Evolutionary conservation across 1,139 yeast species (phyloP), one percentile per base, ranked within the genome.

Genomic region (Diutina mesorugosa): DNA sequence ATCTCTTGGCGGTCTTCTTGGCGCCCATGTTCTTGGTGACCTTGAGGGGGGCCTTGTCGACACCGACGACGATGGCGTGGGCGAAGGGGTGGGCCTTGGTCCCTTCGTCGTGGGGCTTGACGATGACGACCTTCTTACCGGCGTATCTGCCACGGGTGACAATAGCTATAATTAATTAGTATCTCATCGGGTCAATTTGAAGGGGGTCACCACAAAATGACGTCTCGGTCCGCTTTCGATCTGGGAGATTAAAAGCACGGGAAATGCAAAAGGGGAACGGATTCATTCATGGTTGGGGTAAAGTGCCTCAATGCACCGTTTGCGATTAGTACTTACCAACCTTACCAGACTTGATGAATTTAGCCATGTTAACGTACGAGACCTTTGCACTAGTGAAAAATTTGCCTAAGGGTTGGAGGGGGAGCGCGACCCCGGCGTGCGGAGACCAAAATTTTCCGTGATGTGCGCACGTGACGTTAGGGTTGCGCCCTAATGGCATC

Each of bases 121-220:
- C 93, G 77, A 95, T 90, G 77, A 95, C 99, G 68, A 95, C 99
- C 88, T 95, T 95, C 90, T 91, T 93, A 85, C 99, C 99, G 78
- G 99, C 99, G 89, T 85, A 93, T 84, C 99, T 95, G 76, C 99
- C 99, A 80, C 98, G 95, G 80, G 93, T 96, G 78, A 93, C 91
- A 81, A 93, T 91, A 83, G 99, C 98, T 35, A 35, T 35, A 5
- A 35, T 35, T 21, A 21, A 60, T 60, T 58, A 60, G 79, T 76
- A 48, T 29, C 52, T 28, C 21, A 29, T 32, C 52, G 47, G 26
- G 47, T 16, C 28, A 21, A 45, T 18, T 18, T 18, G 47, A 7
- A 6, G 28, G 14, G 12, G 21, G 47, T 6, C 10, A 35, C 41
- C 41, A 35, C 41, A 35, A 35, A 9, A 8, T 35, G 41, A 35